Percentiles rank a stretch among this genome's conserved stretches.
Evolutionary conservation across 2,329 filamentous ascomycete genomes (phyloP).

Genomic region (Cytospora paraplurivora): DNA sequence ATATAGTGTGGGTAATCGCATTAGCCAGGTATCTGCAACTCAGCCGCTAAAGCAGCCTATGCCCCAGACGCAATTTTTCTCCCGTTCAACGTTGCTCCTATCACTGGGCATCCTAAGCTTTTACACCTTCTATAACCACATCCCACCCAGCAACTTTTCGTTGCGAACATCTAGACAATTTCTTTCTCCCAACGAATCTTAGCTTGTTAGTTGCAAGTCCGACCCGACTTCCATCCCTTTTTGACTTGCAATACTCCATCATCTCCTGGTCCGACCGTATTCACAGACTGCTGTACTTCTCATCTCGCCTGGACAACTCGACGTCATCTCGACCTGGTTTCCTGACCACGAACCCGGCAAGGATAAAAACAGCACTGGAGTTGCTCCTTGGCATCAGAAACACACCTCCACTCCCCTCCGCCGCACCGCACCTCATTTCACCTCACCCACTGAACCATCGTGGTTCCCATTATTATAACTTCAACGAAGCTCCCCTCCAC

Average conservation of each 20-base stretch:
- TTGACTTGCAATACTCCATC: neutral
- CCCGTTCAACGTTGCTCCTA: conserved; percentile 1
- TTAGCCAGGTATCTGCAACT: conserved; percentile 8
- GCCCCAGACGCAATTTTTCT: conserved; percentile 16
- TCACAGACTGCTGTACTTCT: conserved; percentile 1
- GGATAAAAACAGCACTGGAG: conserved; percentile 16
- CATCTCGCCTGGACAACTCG: neutral
- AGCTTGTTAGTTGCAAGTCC: neutral
- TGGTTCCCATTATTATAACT: neutral
- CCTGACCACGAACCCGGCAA: conserved; percentile 2
- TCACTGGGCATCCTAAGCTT: conserved; percentile 10
- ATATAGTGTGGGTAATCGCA: neutral
- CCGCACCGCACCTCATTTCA: too few species aligned
- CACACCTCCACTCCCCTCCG: neutral
- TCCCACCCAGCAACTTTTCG: neutral
- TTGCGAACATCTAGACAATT: neutral
- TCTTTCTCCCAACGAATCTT: conserved; percentile 4
- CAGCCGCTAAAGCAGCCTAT: conserved; percentile 10
- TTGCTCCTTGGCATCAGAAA: neutral
- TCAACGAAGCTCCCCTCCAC: neutral
- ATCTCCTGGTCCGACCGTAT: neutral
- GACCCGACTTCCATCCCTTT: neutral
- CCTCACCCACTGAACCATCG: neutral
- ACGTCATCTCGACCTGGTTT: conserved; percentile 25
- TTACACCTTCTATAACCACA: conserved; percentile 7